These are phyloP conservation scores for Curvularia sp. DNA, from an alignment of 2,329 filamentous ascomycete genomes.

Conservation along the genomic window DNA sequence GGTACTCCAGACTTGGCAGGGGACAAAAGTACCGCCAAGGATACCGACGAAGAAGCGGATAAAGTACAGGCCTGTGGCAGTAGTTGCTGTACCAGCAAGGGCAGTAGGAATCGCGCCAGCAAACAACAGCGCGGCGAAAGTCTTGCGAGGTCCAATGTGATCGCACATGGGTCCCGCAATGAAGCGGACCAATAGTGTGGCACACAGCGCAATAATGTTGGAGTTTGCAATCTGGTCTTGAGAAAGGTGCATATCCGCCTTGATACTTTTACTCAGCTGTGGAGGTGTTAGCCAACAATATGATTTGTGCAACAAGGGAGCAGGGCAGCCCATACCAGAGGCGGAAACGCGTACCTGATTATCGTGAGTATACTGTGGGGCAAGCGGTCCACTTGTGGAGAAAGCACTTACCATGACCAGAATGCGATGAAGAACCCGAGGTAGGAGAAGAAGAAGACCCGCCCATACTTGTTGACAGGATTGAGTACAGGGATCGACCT, in stretches of 20 bases:
- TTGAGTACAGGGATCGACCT: constrained; percentile 81
- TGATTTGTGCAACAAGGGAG: constrained; percentile 11
- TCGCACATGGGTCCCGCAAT: constrained; percentile 86
- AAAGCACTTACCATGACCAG: constrained; percentile 70
- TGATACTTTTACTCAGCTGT: constrained; percentile 67
- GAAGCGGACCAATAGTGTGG: constrained; percentile 73
- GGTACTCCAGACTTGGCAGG: constrained; percentile 91
- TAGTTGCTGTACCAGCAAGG: constrained; percentile 78
- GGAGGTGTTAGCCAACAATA: constrained; percentile 54
- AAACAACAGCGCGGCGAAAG: constrained; percentile 80
- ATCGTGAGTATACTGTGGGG: constrained; percentile 30
- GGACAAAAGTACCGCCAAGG: constrained; percentile 79
- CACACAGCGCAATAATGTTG: constrained; percentile 79
- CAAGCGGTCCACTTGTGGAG: constrained; percentile 9
- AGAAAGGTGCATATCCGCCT: constrained; percentile 75
- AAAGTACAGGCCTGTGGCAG: constrained; percentile 70
- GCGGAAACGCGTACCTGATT: constrained; percentile 83
- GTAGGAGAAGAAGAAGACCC: constrained; percentile 91
- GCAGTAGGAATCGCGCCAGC: constrained; percentile 81
- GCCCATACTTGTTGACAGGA: constrained; percentile 77
- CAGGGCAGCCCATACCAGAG: constrained; percentile 63
- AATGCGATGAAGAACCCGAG: constrained; percentile 87
- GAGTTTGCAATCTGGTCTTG: constrained; percentile 81
- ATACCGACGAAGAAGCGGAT: constrained; percentile 83
- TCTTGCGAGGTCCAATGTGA: constrained; percentile 77